Evolutionary conservation across 768 basidiomycete species (phyloP), one percentile per base, ranked within the genome.

Genomic region (Macrolepiota fuliginosa): DNA sequence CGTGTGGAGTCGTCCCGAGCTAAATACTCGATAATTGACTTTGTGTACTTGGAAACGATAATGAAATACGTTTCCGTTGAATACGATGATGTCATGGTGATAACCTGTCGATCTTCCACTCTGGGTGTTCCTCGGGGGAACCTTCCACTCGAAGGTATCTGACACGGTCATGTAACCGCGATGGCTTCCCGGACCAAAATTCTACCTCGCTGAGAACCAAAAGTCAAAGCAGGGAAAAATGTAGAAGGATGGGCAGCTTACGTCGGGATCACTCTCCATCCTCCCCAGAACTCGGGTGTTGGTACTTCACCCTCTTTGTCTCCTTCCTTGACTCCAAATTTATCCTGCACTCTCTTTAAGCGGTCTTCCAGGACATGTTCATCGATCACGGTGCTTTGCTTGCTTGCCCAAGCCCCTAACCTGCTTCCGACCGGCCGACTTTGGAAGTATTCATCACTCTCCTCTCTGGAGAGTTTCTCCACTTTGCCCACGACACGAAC

Each of bases 101-200:
- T 56, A 96, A 78, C 57, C 93, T 78, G 56, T 94, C 88, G 55
- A 94, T 84, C 70, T 77, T 85, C 95, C 95, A 97, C 65, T 72
- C 73, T 12, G 84, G 78, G 24, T 76, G 70, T 47, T 82, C 83
- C 12, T 83, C 81, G 0, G 78, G 64, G 15, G 81, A 76, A 37
- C 74, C 79, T 53, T 79, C 77, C 19, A 74, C 70, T n/a, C 85
- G 85, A 54, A 84, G 76, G 72, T 94, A 94, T 25, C 85, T 85
- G 63, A 96, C 84, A 47, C 96, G 88, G 72, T 98, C 95, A 67
- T 98, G 96, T 54, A 98, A 77, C 40, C 96, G 84, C 25, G 93
- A 96, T n/a, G 93, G 92, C 68, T 94, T 91, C 32, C 96, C 96
- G n/a, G 84, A 82, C 96, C 96, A 98, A 72, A 98, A 98, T 71